Conservation (phyloP, 768 basidiomycete genomes). For the Phanerochaete sordida region DNA sequence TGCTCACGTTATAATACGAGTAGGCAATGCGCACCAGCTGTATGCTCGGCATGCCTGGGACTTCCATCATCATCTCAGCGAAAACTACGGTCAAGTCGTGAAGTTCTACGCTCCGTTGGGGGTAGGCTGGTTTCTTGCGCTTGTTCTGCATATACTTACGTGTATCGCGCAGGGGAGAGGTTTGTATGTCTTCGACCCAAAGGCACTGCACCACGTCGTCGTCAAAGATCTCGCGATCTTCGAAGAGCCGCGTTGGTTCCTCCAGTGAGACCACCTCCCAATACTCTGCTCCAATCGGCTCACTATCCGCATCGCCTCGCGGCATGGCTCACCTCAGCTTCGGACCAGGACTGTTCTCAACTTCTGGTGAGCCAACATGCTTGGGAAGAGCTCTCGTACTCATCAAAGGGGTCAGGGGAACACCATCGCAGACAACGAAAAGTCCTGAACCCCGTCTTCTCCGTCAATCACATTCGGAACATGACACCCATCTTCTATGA, state of each 20-base stretch:
- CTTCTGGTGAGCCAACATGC: background rate
- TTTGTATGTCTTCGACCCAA: slow-evolving; percentile 42
- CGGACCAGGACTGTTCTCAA: slow-evolving; percentile 12
- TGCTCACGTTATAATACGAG: no score
- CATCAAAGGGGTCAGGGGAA: slow-evolving; percentile 15
- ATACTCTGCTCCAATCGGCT: background rate
- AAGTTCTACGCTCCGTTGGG: slow-evolving; percentile 18
- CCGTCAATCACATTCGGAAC: slow-evolving; percentile 22
- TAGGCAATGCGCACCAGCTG: slow-evolving; percentile 19
- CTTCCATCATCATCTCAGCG: slow-evolving; percentile 15
- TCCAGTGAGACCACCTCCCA: slow-evolving; percentile 10
- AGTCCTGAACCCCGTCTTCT: slow-evolving; percentile 29
- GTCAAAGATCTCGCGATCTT: slow-evolving; percentile 34
- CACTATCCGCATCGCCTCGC: background rate
- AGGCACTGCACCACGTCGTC: slow-evolving; percentile 42
- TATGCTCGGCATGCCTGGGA: slow-evolving; percentile 11
- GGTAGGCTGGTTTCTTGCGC: slow-evolving; percentile 6
- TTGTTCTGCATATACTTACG: background rate
- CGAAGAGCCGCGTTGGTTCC: slow-evolving; percentile 12
- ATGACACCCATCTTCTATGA: slow-evolving; percentile 23
- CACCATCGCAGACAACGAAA: slow-evolving; percentile 27
- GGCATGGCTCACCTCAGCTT: background rate
- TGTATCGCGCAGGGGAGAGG: slow-evolving; percentile 20
- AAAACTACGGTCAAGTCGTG: slow-evolving; percentile 16
- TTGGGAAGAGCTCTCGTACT: background rate